phyloP scores from a whole-genome alignment of 1,284 basidiomycete genomes.

The Ceratobasidium sp. region DNA sequence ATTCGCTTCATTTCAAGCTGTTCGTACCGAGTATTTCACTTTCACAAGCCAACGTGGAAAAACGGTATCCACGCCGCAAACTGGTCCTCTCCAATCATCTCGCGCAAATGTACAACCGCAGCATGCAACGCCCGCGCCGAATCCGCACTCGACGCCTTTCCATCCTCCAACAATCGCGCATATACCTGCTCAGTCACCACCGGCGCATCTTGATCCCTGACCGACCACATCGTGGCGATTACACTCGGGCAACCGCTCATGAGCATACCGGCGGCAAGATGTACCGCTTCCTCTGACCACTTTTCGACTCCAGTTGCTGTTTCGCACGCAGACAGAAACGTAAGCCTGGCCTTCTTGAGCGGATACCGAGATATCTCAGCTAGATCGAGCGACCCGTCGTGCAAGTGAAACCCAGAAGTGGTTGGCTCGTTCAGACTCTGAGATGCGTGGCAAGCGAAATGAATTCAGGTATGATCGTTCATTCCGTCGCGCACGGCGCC shows the following conservation, averaged over 20 bases:
- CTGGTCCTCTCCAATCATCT: not conserved
- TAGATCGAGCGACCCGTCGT: not conserved
- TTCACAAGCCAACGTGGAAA: slow-evolving; percentile 1
- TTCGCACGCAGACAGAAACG: slow-evolving; percentile 29
- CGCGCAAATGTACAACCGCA: not conserved
- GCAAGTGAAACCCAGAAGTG: not conserved
- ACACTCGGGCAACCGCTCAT: slow-evolving; percentile 3
- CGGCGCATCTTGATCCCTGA: slow-evolving; percentile 26
- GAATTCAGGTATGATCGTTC: slow-evolving; percentile 4
- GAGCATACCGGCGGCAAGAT: slow-evolving; percentile 32
- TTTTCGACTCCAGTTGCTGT: slow-evolving; percentile 12
- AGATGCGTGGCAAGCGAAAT: slow-evolving; percentile 35
- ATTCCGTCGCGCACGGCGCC: not conserved
- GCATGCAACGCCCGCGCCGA: not conserved
- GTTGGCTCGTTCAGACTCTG: slow-evolving; percentile 8
- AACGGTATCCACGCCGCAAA: slow-evolving; percentile 3
- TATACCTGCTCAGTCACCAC: slow-evolving; percentile 12
- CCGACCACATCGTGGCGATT: slow-evolving; percentile 27
- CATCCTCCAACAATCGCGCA: not conserved
- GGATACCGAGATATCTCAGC: not conserved
- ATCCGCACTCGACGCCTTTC: not conserved
- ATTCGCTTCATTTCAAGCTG: too few species aligned
- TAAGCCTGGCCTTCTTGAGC: not conserved
- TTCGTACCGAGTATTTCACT: not conserved
- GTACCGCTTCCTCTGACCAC: slow-evolving; percentile 18